Base-by-base conservation (phyloP, 148 eudicot species). In the Rhododendron vialii region DNA sequence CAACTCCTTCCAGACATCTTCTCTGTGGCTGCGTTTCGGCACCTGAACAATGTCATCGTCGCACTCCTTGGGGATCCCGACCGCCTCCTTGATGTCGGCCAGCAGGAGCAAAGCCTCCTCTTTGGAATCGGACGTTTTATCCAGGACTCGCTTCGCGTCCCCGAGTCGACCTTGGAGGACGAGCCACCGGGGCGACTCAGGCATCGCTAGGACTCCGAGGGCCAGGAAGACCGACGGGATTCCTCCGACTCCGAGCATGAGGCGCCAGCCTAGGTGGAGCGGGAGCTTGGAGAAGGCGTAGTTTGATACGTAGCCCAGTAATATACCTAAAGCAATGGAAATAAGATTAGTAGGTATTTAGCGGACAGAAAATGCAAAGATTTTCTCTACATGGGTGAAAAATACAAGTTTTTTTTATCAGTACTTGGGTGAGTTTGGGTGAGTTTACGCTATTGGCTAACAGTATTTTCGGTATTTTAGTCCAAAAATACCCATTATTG, bases 171-270 rank as follows among this genome's bases (percentile, higher is more conserved):
- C 90, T 8, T 88, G 92, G 84, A 90, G 59, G 5, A 90, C 89
- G 15, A 90, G 89, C 92, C 92, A 90, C n/a, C 90, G 86, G 0
- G 92, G 92, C 18, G 90, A 90, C 81, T 90, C 92, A 4, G 92
- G 90, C 90, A 90, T 87, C 71, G 89, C 89, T 1, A 90, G n/a
- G 36, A 90, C 90, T 0, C 88, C 89, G 1, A 89, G 2, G 0
- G 81, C 90, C 4, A 90, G 45, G 65, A 90, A 87, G 4, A 90
- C 83, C 91, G 90, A 26, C 88, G 76, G 76, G 35, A 71, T 12
- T 33, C 86, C 89, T 38, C 90, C 92, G 61, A 88, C 79, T 22
- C 92, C 92, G 45, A 90, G 92, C 92, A 90, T 90, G 74, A 90
- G 76, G 26, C 92, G 84, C 92, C 92, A 90, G 10, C 90, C 90